A percentile compares a stretch with the other conserved stretches of the same genome.
Evolutionary conservation across 805 yeast genomes (phyloP).

Genomic region (Saccharomyces mikatae): DNA sequence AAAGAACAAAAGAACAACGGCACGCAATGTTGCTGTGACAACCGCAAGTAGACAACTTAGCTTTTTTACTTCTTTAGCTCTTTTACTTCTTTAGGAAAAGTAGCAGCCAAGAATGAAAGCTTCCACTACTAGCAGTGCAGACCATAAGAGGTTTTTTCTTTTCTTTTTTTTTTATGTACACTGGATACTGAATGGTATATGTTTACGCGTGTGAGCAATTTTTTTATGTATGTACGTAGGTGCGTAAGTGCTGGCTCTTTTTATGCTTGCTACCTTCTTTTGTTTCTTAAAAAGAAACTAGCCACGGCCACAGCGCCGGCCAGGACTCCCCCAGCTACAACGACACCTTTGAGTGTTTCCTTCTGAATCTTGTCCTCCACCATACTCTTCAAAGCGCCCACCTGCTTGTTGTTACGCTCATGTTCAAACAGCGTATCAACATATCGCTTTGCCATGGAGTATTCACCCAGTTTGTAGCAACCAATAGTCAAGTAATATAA

Average conservation of each 20-base stretch:
- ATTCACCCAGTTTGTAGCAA: conserved; percentile 81
- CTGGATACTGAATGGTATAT: background rate
- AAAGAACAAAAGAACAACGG: background rate
- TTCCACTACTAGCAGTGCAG: background rate
- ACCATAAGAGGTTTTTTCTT: background rate
- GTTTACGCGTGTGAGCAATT: background rate
- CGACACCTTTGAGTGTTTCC: conserved; percentile 85
- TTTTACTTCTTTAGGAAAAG: background rate
- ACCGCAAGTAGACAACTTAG: background rate
- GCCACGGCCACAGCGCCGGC: conserved; percentile 70
- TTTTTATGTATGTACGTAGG: background rate
- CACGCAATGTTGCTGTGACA: background rate
- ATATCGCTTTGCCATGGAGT: conserved; percentile 75
- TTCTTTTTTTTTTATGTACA: background rate
- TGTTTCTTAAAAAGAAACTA: conserved; percentile 18
- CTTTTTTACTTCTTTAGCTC: background rate
- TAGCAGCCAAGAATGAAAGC: background rate
- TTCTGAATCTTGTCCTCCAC: conserved; percentile 78
- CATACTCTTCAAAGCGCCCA: conserved; percentile 57
- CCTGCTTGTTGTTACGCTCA: conserved; percentile 84
- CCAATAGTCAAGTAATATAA: conserved; percentile 83
- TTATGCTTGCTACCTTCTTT: conserved; percentile 9
- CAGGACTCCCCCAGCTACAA: conserved; percentile 75
- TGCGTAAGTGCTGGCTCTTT: background rate
- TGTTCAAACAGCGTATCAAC: conserved; percentile 65